phyloP scores from a whole-genome alignment of 2,329 filamentous ascomycete species.

The Clarireedia paspali region DNA sequence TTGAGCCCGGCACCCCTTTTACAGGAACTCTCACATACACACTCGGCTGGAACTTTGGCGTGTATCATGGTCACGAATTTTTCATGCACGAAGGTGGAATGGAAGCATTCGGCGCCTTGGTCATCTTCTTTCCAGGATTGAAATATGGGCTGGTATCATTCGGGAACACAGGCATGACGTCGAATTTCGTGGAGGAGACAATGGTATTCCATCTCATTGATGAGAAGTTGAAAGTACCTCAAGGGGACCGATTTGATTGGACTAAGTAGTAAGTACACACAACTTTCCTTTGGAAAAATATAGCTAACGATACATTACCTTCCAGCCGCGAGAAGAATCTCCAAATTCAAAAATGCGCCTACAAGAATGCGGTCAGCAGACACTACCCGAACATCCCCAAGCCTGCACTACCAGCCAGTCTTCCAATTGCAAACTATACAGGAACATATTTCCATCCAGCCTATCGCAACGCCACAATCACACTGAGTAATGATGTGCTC shows the following conservation, averaged over 20 bases:
- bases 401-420: conserved; percentile 29
- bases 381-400: conserved; percentile 34
- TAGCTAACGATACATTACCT: background rate
- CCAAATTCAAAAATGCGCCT: conserved; percentile 6
- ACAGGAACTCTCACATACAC: conserved; percentile 33
- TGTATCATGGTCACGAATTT: conserved; percentile 37
- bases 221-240: conserved; percentile 32
- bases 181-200: conserved; percentile 30
- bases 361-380: conserved; percentile 29
- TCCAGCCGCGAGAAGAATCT: background rate
- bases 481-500: background rate
- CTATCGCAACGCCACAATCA: conserved; percentile 30
- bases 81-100: conserved; percentile 38
- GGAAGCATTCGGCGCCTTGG: conserved; percentile 36
- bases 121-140: conserved; percentile 38
- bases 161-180: conserved; percentile 37
- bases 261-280: conserved; percentile 25
- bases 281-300: background rate
- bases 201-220: conserved; percentile 35
- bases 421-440: conserved; percentile 31
- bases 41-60: conserved; percentile 33
- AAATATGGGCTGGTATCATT: conserved; percentile 37
- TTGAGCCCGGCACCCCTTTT: conserved; percentile 13
- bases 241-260: conserved; percentile 33
- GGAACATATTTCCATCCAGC: conserved; percentile 40